Percentiles rank a stretch among this genome's conserved stretches.
Evolutionary conservation across 2,329 filamentous ascomycete genomes (phyloP).

Genomic region (Monosporascus sp.): DNA sequence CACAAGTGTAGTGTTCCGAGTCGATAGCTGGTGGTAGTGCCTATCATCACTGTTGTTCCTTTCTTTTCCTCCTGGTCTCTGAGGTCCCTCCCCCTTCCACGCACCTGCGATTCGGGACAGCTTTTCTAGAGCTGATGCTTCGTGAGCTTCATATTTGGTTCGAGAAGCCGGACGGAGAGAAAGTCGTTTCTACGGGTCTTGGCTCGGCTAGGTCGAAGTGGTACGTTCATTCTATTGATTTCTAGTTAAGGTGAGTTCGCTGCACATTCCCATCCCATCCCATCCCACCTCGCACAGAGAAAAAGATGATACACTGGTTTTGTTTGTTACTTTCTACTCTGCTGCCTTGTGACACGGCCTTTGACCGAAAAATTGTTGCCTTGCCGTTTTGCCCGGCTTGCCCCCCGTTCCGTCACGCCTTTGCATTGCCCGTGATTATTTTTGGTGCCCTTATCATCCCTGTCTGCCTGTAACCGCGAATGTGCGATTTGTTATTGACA

Average conservation of each 20-base stretch:
- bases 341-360: background rate
- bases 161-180: too few relatives aligned
- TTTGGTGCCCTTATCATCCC: slow-evolving; percentile 10
- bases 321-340: background rate
- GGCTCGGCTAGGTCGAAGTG: too few relatives aligned
- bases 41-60: slow-evolving; percentile 3
- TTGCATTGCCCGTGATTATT: slow-evolving; percentile 5
- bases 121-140: too few relatives aligned
- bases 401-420: background rate
- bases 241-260: background rate
- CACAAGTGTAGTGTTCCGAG: slow-evolving; percentile 8
- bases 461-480: slow-evolving; percentile 9
- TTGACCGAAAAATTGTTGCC: slow-evolving; percentile 1
- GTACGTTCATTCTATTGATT: background rate
- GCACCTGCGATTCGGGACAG: too few relatives aligned
- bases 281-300: background rate
- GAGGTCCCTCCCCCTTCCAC: background rate
- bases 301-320: background rate
- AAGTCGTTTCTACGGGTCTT: too few relatives aligned
- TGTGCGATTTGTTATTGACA: slow-evolving; percentile 4
- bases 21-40: slow-evolving; percentile 10
- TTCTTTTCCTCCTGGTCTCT: background rate
- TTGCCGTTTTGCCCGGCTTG: slow-evolving; percentile 2
- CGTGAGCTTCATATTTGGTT: too few relatives aligned
- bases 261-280: background rate